Evolutionary conservation across 2,329 filamentous ascomycete genomes (phyloP).

Genomic region (Xylaria sp.): DNA sequence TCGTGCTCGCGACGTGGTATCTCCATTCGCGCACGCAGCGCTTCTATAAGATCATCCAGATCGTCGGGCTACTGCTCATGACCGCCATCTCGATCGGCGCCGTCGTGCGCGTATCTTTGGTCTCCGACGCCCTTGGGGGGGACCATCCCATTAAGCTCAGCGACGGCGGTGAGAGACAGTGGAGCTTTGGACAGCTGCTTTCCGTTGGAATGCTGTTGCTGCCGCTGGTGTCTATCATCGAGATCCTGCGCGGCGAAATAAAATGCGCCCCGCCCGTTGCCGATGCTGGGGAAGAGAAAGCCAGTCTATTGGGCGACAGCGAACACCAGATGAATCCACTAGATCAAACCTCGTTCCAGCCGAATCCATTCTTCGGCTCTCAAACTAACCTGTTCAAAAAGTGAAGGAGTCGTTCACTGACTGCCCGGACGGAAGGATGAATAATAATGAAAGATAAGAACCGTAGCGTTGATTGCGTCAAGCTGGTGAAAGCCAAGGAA

Average conservation of each 20-base stretch:
- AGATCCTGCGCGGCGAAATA: slow-evolving; percentile 64
- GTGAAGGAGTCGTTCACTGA: slow-evolving; percentile 31
- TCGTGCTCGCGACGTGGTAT: slow-evolving; percentile 71
- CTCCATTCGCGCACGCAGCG: slow-evolving; percentile 65
- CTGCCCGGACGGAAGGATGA: neutral
- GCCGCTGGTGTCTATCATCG: slow-evolving; percentile 68
- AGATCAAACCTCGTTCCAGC: slow-evolving; percentile 53
- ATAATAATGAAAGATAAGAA: neutral
- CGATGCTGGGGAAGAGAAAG: slow-evolving; percentile 39
- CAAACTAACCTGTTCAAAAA: slow-evolving; percentile 53
- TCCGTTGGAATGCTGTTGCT: slow-evolving; percentile 69
- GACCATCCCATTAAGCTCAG: slow-evolving; percentile 60
- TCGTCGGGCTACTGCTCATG: slow-evolving; percentile 66
- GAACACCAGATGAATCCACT: slow-evolving; percentile 44
- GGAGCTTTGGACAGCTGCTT: slow-evolving; percentile 73
- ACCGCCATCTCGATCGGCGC: slow-evolving; percentile 68
- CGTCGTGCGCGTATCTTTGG: slow-evolving; percentile 64
- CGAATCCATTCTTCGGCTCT: slow-evolving; percentile 58
- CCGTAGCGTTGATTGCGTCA: neutral
- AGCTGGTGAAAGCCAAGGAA: neutral
- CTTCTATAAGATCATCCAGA: slow-evolving; percentile 66
- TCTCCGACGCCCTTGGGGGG: slow-evolving; percentile 69
- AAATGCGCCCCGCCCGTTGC: slow-evolving; percentile 47
- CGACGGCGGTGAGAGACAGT: slow-evolving; percentile 65
- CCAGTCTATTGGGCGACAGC: slow-evolving; percentile 38